Evolutionary conservation across 1,284 basidiomycete species (phyloP), one percentile per base, ranked within the genome.

Genomic region (Ceratobasidium sp.): DNA sequence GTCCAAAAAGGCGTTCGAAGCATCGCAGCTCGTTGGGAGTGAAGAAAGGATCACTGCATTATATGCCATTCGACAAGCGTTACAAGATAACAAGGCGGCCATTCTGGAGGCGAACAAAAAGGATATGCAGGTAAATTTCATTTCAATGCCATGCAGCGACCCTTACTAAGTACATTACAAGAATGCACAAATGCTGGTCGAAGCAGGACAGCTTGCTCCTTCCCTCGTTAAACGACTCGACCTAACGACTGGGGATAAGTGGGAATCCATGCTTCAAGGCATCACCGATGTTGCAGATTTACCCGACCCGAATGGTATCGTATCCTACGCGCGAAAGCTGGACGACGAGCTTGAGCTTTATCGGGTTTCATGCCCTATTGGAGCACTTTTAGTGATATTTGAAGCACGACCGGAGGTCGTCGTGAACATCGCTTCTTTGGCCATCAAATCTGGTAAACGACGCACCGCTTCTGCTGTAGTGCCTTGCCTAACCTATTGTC

Each of bases 331-430:
- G 0, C 89, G 88, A 20, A 85, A 92, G 75, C 82, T 99, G 31
- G 95, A 96, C 73, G 91, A 94, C 42, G 85, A 82, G 0, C 82
- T 99, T 15, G 92, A 98, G 75, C 84, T 99, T 13, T 96, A 97
- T 80, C 87, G 94, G 42, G 90, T 99, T 0, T 94, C 96, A 0
- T 99, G 96, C 78, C 96, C 97, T 0, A 97, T 99, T 72, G 97
- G 97, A 20, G 96, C 98, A 0, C 82, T 99, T 29, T 84, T 99
- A 55, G 94, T 98, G 73, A 98, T 99, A 73, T 99, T 99, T 74
- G 97, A 99, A 80, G 93, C 96, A 2, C 85, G 97, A 38, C 97
- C 97, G 0, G 97, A 99, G 78, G 97, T 99, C 4, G 94, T 99
- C 32, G 92, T 99, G 49, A 99, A 99, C 78, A 98, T 99, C 74